Conservation (phyloP, 768 basidiomycete species). For the Mrakia blollopis region DNA sequence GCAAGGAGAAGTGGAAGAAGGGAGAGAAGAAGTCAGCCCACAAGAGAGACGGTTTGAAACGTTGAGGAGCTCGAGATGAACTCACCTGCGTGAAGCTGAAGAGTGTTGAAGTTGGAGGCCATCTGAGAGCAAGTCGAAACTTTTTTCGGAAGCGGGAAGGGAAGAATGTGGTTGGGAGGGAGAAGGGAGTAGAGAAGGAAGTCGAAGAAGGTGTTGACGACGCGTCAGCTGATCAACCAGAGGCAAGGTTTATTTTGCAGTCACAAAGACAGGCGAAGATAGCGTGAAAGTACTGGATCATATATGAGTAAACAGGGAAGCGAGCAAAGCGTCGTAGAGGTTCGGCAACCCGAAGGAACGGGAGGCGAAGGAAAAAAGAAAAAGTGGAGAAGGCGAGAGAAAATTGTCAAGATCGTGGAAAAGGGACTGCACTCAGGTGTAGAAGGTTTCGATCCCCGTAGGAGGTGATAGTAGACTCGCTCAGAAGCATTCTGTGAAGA, state of each 20-base stretch:
- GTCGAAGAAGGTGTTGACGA: background rate
- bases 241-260: too few species aligned
- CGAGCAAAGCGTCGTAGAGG: too few species aligned
- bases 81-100: background rate
- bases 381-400: too few species aligned
- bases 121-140: background rate
- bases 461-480: too few species aligned
- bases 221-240: background rate
- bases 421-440: too few species aligned
- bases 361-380: too few species aligned
- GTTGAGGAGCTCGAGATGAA: background rate
- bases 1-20: background rate
- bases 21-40: background rate
- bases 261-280: too few species aligned
- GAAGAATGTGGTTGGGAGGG: background rate
- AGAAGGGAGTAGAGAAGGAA: background rate
- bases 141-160: background rate
- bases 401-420: too few species aligned
- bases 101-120: background rate
- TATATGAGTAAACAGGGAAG: too few species aligned
- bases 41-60: background rate
- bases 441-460: too few species aligned
- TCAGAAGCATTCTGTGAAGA: conserved; percentile 22
- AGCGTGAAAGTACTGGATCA: too few species aligned
- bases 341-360: too few species aligned